Conservation (phyloP, 495 filamentous ascomycete genomes). For the Xylaria castorea region DNA sequence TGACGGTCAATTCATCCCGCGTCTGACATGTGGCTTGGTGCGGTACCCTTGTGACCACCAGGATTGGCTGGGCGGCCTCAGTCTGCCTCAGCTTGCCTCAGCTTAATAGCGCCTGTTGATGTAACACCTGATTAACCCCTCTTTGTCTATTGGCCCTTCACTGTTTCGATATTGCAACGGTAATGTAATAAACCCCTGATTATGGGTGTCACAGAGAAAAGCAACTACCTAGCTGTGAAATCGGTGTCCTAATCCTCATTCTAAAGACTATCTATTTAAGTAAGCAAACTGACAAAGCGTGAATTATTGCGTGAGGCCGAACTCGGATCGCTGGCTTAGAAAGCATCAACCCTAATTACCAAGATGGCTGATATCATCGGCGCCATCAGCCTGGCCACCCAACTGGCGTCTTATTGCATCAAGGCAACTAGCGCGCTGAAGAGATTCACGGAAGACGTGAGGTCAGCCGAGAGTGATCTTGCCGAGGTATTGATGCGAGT, state of each 20-base stretch:
- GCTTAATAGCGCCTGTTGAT: neutral
- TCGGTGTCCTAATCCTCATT: neutral
- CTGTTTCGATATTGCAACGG: neutral
- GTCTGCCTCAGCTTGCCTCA: neutral
- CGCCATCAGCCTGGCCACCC: neutral
- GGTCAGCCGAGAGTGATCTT: neutral
- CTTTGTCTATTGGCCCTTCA: neutral
- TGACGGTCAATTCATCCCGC: neutral
- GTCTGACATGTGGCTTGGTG: neutral
- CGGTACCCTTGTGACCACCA: neutral
- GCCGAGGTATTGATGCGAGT: neutral
- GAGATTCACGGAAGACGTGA: neutral
- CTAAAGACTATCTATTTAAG: neutral
- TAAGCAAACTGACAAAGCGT: neutral
- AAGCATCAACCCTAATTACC: neutral
- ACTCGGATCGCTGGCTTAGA: neutral
- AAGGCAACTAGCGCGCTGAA: neutral
- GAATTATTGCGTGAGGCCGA: neutral
- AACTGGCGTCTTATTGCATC: neutral
- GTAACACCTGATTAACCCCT: neutral
- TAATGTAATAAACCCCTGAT: neutral
- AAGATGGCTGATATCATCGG: neutral
- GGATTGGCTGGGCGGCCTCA: neutral
- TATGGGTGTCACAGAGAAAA: neutral
- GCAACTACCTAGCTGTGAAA: neutral